Percentiles rank a stretch among this genome's conserved stretches.
Conservation (phyloP, 208 protist genomes). For the Leishmania gerbilli region DNA sequence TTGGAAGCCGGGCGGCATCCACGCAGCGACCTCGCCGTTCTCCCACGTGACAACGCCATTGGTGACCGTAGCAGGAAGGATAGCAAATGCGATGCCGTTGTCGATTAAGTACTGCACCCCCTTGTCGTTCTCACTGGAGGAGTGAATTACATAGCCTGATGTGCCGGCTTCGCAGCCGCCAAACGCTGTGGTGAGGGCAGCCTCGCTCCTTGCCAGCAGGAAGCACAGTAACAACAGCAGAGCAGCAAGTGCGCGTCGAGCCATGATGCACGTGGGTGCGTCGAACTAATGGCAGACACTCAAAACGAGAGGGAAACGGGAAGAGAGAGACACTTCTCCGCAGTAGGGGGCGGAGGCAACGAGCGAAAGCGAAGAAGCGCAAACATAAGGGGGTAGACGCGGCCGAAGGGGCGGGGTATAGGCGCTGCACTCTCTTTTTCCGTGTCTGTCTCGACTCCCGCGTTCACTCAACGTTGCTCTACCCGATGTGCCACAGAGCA, state of each 20-base stretch:
- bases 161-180: constrained; percentile 26
- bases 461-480: neutral
- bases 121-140: constrained; percentile 33
- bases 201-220: constrained; percentile 16
- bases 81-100: constrained; percentile 29
- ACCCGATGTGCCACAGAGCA: neutral
- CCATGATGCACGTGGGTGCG: neutral
- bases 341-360: neutral
- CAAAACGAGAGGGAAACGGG: neutral
- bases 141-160: constrained; percentile 27
- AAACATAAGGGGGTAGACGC: neutral
- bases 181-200: constrained; percentile 4
- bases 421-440: neutral
- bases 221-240: constrained; percentile 11
- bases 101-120: constrained; percentile 36
- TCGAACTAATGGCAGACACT: neutral
- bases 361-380: neutral
- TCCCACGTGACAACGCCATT: constrained; percentile 36
- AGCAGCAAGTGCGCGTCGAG: neutral
- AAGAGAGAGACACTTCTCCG: neutral
- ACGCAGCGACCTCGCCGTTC: constrained; percentile 36
- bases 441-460: neutral
- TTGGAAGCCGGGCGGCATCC: constrained; percentile 31
- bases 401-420: neutral
- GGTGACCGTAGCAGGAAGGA: constrained; percentile 39